Conservation (phyloP, 495 filamentous ascomycete genomes). For the Talaromyces ruber region DNA sequence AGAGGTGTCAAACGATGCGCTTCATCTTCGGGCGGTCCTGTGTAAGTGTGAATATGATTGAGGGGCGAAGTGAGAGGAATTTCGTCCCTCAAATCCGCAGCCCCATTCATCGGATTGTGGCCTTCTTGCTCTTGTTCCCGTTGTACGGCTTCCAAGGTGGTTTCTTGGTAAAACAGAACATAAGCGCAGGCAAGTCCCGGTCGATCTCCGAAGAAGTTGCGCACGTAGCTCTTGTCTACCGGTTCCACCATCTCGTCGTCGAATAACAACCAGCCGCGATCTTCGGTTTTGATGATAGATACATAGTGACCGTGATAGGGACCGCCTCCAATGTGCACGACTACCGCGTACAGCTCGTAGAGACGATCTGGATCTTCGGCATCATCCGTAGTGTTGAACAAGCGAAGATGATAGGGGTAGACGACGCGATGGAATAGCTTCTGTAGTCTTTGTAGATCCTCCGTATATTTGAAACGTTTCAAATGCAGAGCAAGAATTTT, state of each 20-base stretch:
- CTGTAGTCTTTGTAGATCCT: slow-evolving; percentile 84
- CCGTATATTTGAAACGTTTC: slow-evolving; percentile 96
- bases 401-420: slow-evolving; percentile 89
- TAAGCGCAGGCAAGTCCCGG: slow-evolving; percentile 91
- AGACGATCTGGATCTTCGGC: slow-evolving; percentile 89
- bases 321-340: slow-evolving; percentile 98
- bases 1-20: slow-evolving; percentile 44
- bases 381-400: slow-evolving; percentile 98
- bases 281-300: slow-evolving; percentile 93
- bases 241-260: slow-evolving; percentile 98
- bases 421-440: slow-evolving; percentile 97
- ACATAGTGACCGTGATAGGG: slow-evolving; percentile 98
- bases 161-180: slow-evolving; percentile 96
- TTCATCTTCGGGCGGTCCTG: slow-evolving; percentile 38
- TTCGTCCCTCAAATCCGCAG: slow-evolving; percentile 46
- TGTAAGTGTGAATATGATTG: slow-evolving; percentile 33
- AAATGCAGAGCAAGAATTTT: slow-evolving; percentile 87
- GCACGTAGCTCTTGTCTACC: slow-evolving; percentile 93
- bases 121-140: slow-evolving; percentile 78
- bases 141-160: slow-evolving; percentile 78
- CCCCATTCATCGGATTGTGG: slow-evolving; percentile 37
- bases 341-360: slow-evolving; percentile 95
- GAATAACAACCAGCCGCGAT: slow-evolving; percentile 91
- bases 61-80: slow-evolving; percentile 19
- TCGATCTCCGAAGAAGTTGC: slow-evolving; percentile 93